These are phyloP conservation scores for Nitzschia putrida DNA, from an alignment of 108 stramenopile genomes.

Conservation along the genomic window DNA sequence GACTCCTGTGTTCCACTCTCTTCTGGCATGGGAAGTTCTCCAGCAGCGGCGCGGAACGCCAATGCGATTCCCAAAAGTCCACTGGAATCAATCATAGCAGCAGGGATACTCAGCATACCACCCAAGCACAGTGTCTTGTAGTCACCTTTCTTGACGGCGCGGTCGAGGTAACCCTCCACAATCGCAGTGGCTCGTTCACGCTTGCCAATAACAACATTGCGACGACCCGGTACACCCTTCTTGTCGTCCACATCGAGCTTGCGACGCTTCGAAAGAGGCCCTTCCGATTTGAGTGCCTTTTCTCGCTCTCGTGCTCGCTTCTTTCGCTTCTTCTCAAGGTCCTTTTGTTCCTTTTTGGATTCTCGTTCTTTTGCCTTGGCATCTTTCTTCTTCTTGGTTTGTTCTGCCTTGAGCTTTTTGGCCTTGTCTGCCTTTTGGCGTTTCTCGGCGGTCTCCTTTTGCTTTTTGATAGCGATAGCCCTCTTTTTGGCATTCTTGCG, in stretches of 20 bases:
- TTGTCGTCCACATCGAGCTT: constrained; percentile 34
- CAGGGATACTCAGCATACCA: constrained; percentile 57
- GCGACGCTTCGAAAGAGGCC: constrained; percentile 54
- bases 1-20: constrained; percentile 48
- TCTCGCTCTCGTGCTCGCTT: constrained; percentile 76
- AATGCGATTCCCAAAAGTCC: constrained; percentile 82
- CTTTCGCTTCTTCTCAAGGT: constrained; percentile 62
- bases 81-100: constrained; percentile 66
- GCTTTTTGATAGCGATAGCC: constrained; percentile 64
- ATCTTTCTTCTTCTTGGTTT: constrained; percentile 38
- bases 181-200: constrained; percentile 72
- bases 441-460: constrained; percentile 60
- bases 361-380: constrained; percentile 48
- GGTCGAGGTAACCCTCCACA: constrained; percentile 69
- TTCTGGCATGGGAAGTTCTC: constrained; percentile 67
- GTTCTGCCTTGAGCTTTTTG: constrained; percentile 42
- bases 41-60: constrained; percentile 84
- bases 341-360: constrained; percentile 56
- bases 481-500: constrained; percentile 78
- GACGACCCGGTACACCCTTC: constrained; percentile 27
- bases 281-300: constrained; percentile 51
- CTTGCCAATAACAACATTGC: constrained; percentile 49
- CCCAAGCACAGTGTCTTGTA: constrained; percentile 49
- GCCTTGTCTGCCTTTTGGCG: constrained; percentile 57
- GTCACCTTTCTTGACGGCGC: constrained; percentile 44